Percentiles rank a stretch among this genome's conserved stretches.
Evolutionary conservation across 306 rosid genomes (phyloP).

Genomic region (Medicago truncatula): MtrunA17r5.0-ANR NC_053048.1:43157001-43157500

Average conservation of each 20-base stretch:
- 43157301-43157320: constrained; percentile 73
- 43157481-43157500: constrained; percentile 91
- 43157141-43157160: constrained; percentile 94
- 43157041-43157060: constrained; percentile 90
- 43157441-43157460: constrained; percentile 90
- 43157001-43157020: constrained; percentile 86
- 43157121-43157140: constrained; percentile 95
- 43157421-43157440: constrained; percentile 97
- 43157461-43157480: constrained; percentile 91
- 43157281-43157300: constrained; percentile 98
- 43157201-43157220: constrained; percentile 88
- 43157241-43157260: constrained; percentile 95
- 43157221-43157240: constrained; percentile 94
- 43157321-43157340: constrained; percentile 16
- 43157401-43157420: constrained; percentile 99
- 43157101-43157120: constrained; percentile 87
- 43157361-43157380: constrained; percentile 17
- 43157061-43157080: constrained; percentile 74
- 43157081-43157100: constrained; percentile 93
- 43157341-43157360: constrained; percentile 27
- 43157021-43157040: constrained; percentile 84
- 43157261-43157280: constrained; percentile 99
- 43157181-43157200: constrained; percentile 86
- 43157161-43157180: constrained; percentile 91
- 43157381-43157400: constrained; percentile 63